These are phyloP conservation scores for Vanderwaltozyma tropicalis DNA, from an alignment of 805 yeast species.

Conservation along the genomic window DNA sequence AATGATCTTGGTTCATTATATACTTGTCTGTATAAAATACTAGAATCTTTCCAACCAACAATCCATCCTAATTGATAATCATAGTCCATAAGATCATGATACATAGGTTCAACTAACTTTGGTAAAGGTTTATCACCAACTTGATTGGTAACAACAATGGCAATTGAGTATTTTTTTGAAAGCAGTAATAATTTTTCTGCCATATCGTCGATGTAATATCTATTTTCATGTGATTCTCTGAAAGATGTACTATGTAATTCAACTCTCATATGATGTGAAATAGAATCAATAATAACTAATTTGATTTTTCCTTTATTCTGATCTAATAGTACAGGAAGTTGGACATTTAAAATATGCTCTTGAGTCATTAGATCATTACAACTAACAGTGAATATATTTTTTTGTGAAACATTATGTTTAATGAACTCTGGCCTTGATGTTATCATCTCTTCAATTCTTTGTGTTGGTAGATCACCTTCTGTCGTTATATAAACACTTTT, in stretches of 20 bases:
- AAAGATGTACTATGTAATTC: slow-evolving; percentile 37
- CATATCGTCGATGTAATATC: slow-evolving; percentile 33
- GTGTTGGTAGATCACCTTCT: slow-evolving; percentile 62
- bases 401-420: slow-evolving; percentile 30
- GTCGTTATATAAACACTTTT: slow-evolving; percentile 69
- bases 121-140: slow-evolving; percentile 47
- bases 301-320: slow-evolving; percentile 33
- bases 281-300: slow-evolving; percentile 65
- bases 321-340: slow-evolving; percentile 49
- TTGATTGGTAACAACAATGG: slow-evolving; percentile 70
- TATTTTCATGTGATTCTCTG: slow-evolving; percentile 31
- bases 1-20: slow-evolving; percentile 6
- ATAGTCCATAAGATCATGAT: slow-evolving; percentile 26
- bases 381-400: slow-evolving; percentile 40
- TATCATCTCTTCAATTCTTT: slow-evolving; percentile 45
- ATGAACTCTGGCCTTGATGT: slow-evolving; percentile 24
- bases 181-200: slow-evolving; percentile 40
- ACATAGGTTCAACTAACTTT: slow-evolving; percentile 3
- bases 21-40: slow-evolving; percentile 26
- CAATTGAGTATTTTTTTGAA: slow-evolving; percentile 39
- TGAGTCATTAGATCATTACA: slow-evolving; percentile 64
- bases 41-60: slow-evolving; percentile 59
- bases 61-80: slow-evolving; percentile 65
- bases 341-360: slow-evolving; percentile 60
- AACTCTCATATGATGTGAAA: slow-evolving; percentile 70